A percentile compares a stretch with the other conserved stretches of the same genome.
These are phyloP conservation scores for Meyerozyma elateridarum DNA, from an alignment of 1,139 yeast genomes.

Conservation along the genomic window DNA sequence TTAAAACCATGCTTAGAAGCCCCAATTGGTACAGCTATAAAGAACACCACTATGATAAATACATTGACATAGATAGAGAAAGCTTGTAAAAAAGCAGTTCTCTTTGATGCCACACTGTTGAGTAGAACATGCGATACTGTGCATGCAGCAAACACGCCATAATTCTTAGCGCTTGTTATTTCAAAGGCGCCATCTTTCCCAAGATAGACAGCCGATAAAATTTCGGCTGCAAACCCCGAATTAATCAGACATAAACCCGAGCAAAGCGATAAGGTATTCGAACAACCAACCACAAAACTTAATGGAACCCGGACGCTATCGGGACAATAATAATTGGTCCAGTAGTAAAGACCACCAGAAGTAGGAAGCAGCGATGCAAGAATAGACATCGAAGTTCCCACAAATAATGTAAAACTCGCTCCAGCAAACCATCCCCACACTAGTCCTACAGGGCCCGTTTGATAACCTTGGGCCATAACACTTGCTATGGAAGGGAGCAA, in stretches of 20 bases:
- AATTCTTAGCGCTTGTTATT: conserved; percentile 27
- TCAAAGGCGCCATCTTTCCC: conserved; percentile 27
- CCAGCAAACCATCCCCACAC: conserved; percentile 12
- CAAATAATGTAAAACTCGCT: conserved; percentile 8
- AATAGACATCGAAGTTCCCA: conserved; percentile 11
- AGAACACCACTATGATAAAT: conserved; percentile 14
- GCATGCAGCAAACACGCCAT: conserved; percentile 36
- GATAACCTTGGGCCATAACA: conserved; percentile 8
- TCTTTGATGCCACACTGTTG: conserved; percentile 28
- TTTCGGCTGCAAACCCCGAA: conserved; percentile 35
- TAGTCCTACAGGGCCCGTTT: conserved; percentile 10
- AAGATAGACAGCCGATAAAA: conserved; percentile 31
- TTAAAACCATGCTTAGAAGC: conserved; percentile 10
- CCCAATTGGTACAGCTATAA: conserved; percentile 26
- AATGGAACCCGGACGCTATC: conserved; percentile 28
- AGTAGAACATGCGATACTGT: conserved; percentile 23
- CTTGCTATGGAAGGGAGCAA: conserved; percentile 12
- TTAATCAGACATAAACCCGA: conserved; percentile 37
- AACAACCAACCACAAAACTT: conserved; percentile 32
- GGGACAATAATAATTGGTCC: conserved; percentile 12
- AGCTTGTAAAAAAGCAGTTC: conserved; percentile 17
- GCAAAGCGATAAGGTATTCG: conserved; percentile 32
- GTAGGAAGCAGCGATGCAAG: conserved; percentile 11
- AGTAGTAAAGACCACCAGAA: conserved; percentile 12
- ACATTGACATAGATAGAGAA: conserved; percentile 19